Conservation (phyloP, 2,329 filamentous ascomycete genomes). For the Capronia coronata region DNA sequence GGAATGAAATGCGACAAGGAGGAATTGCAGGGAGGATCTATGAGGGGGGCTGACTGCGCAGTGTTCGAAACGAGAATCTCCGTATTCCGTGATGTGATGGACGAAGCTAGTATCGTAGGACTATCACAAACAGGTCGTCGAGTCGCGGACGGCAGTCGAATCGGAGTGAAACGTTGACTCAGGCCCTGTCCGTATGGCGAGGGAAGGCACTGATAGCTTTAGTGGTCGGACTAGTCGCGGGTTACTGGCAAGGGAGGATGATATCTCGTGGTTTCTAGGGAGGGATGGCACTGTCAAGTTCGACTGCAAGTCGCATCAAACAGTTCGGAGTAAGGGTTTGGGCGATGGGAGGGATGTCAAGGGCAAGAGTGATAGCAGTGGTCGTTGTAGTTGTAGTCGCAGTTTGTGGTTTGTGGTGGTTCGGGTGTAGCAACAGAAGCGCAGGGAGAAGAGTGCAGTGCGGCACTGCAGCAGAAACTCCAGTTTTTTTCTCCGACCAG, state of each 20-base stretch:
- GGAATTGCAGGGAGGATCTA: constrained; percentile 8
- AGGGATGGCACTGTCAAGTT: not conserved
- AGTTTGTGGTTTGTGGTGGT: no score
- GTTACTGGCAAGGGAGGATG: constrained; percentile 7
- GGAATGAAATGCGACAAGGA: constrained; percentile 13
- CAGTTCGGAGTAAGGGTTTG: not conserved
- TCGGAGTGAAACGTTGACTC: constrained; percentile 12
- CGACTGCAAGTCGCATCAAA: not conserved
- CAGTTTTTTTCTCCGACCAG: constrained; percentile 5
- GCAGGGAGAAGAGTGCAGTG: constrained; percentile 1
- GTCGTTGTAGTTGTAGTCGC: not conserved
- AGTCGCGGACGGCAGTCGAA: not conserved
- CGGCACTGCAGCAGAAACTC: constrained; percentile 8
- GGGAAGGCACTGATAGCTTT: constrained; percentile 2
- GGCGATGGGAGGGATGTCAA: not conserved
- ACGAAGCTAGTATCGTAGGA: constrained; percentile 1
- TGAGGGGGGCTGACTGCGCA: not conserved
- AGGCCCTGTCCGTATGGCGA: constrained; percentile 11
- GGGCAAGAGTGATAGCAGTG: not conserved
- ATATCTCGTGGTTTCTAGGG: not conserved
- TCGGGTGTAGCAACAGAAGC: constrained; percentile 1
- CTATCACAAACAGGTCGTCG: not conserved
- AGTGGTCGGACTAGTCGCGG: not conserved
- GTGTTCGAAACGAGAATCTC: not conserved
- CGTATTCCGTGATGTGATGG: not conserved